Percentiles rank a stretch among this genome's conserved stretches.
Conservation (phyloP, 164 flowering plant species). For the Dillenia turbinata region DNA sequence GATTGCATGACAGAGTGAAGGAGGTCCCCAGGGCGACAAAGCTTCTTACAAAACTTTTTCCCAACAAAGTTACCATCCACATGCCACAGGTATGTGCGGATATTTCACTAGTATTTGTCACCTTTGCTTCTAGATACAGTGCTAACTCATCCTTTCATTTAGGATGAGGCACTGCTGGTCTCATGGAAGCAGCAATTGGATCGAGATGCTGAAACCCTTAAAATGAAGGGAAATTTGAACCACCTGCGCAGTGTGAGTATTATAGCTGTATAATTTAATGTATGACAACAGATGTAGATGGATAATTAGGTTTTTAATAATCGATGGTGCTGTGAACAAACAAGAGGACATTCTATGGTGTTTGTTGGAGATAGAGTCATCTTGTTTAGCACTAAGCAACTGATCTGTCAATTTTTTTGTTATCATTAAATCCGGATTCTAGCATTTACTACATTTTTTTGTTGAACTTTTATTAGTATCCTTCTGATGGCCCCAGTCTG, state of each 20-base stretch:
- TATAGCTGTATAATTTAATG: neutral
- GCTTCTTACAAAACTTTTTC: conserved; percentile 67
- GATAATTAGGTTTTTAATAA: too few relatives aligned
- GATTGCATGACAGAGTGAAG: conserved; percentile 78
- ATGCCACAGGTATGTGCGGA: conserved; percentile 71
- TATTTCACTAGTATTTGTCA: conserved; percentile 3
- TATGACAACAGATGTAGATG: too few relatives aligned
- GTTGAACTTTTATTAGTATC: too few relatives aligned
- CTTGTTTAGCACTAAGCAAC: too few relatives aligned
- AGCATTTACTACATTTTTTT: too few relatives aligned
- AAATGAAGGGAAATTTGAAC: conserved; percentile 64
- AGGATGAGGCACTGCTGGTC: conserved; percentile 76
- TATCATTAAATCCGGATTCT: too few relatives aligned
- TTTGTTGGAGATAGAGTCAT: too few relatives aligned
- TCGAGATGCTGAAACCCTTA: conserved; percentile 78
- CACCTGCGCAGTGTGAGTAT: conserved; percentile 50
- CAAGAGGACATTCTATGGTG: too few relatives aligned
- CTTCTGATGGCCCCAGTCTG: too few relatives aligned
- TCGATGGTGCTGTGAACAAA: too few relatives aligned
- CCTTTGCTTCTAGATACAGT: conserved; percentile 26
- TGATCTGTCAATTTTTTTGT: too few relatives aligned
- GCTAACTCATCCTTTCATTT: conserved; percentile 5
- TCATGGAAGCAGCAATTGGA: conserved; percentile 87
- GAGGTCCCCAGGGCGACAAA: conserved; percentile 72
- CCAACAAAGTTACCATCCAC: conserved; percentile 82